A percentile compares a stretch with the other conserved stretches of the same genome.
Conservation (phyloP, 768 basidiomycete genomes). For the Chalciporus pseudorubinellus region DNA sequence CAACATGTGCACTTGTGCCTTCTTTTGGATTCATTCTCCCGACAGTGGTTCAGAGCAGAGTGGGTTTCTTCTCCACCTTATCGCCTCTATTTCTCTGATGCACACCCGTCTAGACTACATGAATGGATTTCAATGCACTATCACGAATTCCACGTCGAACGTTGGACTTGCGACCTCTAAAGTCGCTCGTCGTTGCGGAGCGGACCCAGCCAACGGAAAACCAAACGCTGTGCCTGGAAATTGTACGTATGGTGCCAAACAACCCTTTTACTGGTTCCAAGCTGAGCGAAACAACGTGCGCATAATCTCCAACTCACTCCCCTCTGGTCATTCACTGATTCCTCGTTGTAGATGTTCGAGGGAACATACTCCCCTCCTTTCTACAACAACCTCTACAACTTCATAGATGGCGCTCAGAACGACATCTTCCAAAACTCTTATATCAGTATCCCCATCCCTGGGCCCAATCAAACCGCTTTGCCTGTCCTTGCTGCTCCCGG, state of each 20-base stretch:
- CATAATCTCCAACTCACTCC: background rate
- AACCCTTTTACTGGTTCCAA: conserved; percentile 71
- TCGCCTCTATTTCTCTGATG: background rate
- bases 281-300: conserved; percentile 59
- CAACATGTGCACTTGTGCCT: conserved; percentile 66
- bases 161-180: conserved; percentile 53
- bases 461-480: conserved; percentile 33
- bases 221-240: conserved; percentile 48
- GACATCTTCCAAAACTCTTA: conserved; percentile 71
- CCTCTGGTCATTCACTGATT: background rate
- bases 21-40: conserved; percentile 69
- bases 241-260: conserved; percentile 72
- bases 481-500: conserved; percentile 13
- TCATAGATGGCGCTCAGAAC: conserved; percentile 65
- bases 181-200: conserved; percentile 64
- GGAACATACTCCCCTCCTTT: conserved; percentile 57
- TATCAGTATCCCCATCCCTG: conserved; percentile 41
- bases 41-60: conserved; percentile 65
- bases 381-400: conserved; percentile 71
- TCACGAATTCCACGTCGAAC: conserved; percentile 51
- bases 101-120: conserved; percentile 52
- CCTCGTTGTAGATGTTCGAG: conserved; percentile 55
- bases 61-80: conserved; percentile 26
- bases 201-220: conserved; percentile 49
- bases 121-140: conserved; percentile 70